These are phyloP conservation scores for Fonsecaea monophora DNA, from an alignment of 2,329 filamentous ascomycete genomes.

Conservation along the genomic window DNA sequence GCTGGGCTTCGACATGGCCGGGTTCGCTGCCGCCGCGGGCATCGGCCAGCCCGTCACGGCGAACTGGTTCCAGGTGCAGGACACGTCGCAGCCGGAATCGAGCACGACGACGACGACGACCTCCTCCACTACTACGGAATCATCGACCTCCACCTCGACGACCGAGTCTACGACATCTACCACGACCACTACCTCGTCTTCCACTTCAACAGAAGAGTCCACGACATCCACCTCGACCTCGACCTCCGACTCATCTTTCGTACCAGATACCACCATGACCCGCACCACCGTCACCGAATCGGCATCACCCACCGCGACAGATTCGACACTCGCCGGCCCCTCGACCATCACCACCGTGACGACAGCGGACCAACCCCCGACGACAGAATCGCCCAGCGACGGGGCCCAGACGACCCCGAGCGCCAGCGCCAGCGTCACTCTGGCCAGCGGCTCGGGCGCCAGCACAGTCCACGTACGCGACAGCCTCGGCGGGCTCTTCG, in stretches of 20 bases:
- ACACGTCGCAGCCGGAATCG: slow-evolving; percentile 19
- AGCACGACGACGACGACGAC: slow-evolving; percentile 7
- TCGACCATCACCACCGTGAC: neutral
- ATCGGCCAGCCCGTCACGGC: slow-evolving; percentile 45
- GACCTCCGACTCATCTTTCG: neutral
- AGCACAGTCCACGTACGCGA: neutral
- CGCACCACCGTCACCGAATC: neutral
- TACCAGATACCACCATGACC: neutral
- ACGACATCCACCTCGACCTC: neutral
- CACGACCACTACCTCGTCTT: neutral
- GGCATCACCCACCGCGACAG: neutral
- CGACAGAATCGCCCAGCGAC: neutral
- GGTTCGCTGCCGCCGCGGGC: slow-evolving; percentile 46
- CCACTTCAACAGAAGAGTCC: neutral
- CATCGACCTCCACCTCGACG: neutral
- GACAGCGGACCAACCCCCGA: neutral
- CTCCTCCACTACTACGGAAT: slow-evolving; percentile 5
- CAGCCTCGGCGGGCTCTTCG: slow-evolving; percentile 1
- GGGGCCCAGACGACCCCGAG: neutral
- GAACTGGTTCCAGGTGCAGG: slow-evolving; percentile 49
- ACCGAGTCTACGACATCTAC: neutral
- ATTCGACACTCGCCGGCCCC: neutral
- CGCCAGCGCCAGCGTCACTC: slow-evolving; percentile 12
- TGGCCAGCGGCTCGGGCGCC: slow-evolving; percentile 1
- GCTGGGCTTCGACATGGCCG: slow-evolving; percentile 46